Conservation (phyloP, 371 early-diverging fungal genomes). For the Mortierella sp. region DNA sequence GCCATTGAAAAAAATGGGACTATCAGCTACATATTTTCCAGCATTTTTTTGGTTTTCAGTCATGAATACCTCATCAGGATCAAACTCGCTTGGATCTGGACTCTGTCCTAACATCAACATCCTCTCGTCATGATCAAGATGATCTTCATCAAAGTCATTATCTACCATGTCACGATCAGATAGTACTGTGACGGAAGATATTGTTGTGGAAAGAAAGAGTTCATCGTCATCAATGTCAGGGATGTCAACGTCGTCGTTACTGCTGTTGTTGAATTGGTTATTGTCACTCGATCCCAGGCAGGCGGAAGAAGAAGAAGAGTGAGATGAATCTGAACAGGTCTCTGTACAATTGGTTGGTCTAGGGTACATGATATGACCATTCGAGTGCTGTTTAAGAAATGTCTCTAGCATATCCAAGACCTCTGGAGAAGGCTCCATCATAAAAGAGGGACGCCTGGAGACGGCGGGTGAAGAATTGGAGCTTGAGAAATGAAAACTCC, state of each 20-base stretch:
- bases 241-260: background rate
- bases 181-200: background rate
- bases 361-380: conserved; percentile 33
- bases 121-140: conserved; percentile 6
- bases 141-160: background rate
- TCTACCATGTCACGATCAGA: conserved; percentile 1
- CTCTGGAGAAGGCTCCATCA: background rate
- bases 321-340: background rate
- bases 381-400: conserved; percentile 28
- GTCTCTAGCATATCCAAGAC: conserved; percentile 12
- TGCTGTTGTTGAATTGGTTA: background rate
- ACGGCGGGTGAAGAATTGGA: conserved; percentile 3
- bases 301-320: background rate
- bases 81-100: conserved; percentile 33
- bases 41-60: conserved; percentile 9
- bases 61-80: conserved; percentile 13
- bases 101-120: conserved; percentile 29
- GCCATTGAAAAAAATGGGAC: conserved; percentile 37
- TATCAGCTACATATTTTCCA: conserved; percentile 24
- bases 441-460: background rate
- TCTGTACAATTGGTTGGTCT: conserved; percentile 13
- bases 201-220: background rate
- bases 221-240: background rate
- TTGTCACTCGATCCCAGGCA: background rate
- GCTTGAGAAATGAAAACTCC: background rate